phyloP scores from a whole-genome alignment of 257 asterid genomes.

The Lycium ferocissimum region DNA sequence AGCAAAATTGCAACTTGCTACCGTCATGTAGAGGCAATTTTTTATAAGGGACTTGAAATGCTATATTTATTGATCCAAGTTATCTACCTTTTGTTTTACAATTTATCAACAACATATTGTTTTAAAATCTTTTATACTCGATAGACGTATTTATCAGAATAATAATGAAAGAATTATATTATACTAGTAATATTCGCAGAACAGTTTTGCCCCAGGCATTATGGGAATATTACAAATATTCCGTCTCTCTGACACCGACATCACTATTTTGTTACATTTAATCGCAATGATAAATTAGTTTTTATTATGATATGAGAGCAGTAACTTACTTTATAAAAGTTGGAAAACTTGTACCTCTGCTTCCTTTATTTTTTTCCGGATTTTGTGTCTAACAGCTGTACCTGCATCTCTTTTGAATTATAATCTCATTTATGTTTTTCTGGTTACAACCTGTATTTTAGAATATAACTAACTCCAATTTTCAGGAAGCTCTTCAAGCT shows the following conservation, averaged over 20 bases:
- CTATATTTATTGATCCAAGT: not conserved
- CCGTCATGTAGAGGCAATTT: not conserved
- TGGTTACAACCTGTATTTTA: constrained; percentile 30
- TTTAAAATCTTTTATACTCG: not conserved
- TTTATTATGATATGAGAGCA: not conserved
- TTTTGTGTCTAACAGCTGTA: not conserved
- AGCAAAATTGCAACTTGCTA: not conserved
- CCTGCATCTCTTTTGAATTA: not conserved
- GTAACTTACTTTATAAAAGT: constrained; percentile 7
- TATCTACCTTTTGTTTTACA: not conserved
- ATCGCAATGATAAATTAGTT: not conserved
- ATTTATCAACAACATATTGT: not conserved
- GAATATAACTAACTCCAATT: constrained; percentile 32
- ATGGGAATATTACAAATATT: not conserved
- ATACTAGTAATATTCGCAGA: not conserved
- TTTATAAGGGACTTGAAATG: not conserved
- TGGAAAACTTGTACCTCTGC: not conserved
- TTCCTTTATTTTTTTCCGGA: not conserved
- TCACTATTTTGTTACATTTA: not conserved
- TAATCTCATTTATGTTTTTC: constrained; percentile 20
- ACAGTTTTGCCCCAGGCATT: not conserved
- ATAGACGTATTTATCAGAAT: not conserved
- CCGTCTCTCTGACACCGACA: not conserved
- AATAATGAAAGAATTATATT: not conserved
- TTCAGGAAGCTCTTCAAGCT: constrained; percentile 77